Conservation (phyloP, 331 rosid genomes). For the Malus hybrid region DNA sequence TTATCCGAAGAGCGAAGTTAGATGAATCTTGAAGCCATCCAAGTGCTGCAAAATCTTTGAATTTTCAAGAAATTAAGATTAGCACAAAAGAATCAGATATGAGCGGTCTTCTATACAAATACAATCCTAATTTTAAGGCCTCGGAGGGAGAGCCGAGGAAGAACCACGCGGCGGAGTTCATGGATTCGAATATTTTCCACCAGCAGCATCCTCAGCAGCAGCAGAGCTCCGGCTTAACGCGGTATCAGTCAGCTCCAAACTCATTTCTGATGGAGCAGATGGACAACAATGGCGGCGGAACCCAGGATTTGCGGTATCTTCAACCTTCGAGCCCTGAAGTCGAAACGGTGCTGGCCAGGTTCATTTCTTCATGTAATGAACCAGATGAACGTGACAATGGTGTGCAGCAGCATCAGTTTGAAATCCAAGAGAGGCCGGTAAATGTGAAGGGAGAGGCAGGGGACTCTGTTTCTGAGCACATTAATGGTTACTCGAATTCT, state of each 20-base stretch:
- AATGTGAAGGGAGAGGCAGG: constrained; percentile 44
- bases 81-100: too few relatives aligned
- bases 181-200: background rate
- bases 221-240: constrained; percentile 31
- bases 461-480: constrained; percentile 22
- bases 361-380: constrained; percentile 39
- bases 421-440: constrained; percentile 20
- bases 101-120: too few relatives aligned
- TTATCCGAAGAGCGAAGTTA: background rate
- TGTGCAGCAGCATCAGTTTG: constrained; percentile 20
- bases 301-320: constrained; percentile 21
- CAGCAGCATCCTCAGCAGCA: constrained; percentile 27
- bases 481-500: constrained; percentile 15
- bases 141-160: too few relatives aligned
- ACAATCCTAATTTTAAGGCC: too few relatives aligned
- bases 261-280: constrained; percentile 30
- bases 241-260: constrained; percentile 55
- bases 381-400: constrained; percentile 16
- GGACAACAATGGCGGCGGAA: constrained; percentile 34
- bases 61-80: background rate
- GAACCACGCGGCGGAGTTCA: too few relatives aligned
- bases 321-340: constrained; percentile 50
- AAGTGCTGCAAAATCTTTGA: background rate
- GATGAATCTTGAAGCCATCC: background rate
- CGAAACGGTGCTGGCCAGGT: constrained; percentile 39